These are phyloP conservation scores for Pythium volutum DNA, from an alignment of 352 stramenopile species.

Conservation along the genomic window DNA sequence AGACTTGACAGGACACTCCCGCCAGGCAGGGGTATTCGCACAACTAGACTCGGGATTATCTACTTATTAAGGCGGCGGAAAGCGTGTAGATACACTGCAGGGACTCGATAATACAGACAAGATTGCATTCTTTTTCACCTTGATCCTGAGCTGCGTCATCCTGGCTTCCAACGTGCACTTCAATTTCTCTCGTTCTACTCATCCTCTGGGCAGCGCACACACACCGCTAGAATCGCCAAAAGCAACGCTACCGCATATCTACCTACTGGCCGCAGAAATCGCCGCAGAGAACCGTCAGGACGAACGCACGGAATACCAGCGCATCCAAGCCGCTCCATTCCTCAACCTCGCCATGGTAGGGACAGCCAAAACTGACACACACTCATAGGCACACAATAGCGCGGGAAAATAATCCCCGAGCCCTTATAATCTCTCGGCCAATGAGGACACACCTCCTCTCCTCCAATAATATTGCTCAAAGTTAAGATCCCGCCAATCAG, in stretches of 20 bases:
- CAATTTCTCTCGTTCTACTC: neutral
- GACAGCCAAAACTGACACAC: neutral
- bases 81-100: slow-evolving; percentile 23
- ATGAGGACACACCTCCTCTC: slow-evolving; percentile 4
- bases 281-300: neutral
- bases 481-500: slow-evolving; percentile 29
- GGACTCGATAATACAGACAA: slow-evolving; percentile 17
- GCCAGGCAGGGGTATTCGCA: slow-evolving; percentile 11
- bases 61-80: slow-evolving; percentile 23
- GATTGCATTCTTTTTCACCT: slow-evolving; percentile 10
- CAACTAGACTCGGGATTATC: slow-evolving; percentile 7
- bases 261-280: neutral
- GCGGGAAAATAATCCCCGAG: slow-evolving; percentile 17
- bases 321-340: neutral
- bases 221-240: neutral
- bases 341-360: neutral
- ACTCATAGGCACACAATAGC: slow-evolving; percentile 12
- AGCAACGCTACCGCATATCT: neutral
- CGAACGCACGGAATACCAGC: neutral
- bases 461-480: slow-evolving; percentile 24
- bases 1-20: neutral
- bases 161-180: too few species aligned
- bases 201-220: neutral
- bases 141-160: too few species aligned
- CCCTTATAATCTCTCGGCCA: slow-evolving; percentile 20